Evolutionary conservation across 257 asterid species (phyloP).

Genomic region (Voacanga thouarsii): DNA sequence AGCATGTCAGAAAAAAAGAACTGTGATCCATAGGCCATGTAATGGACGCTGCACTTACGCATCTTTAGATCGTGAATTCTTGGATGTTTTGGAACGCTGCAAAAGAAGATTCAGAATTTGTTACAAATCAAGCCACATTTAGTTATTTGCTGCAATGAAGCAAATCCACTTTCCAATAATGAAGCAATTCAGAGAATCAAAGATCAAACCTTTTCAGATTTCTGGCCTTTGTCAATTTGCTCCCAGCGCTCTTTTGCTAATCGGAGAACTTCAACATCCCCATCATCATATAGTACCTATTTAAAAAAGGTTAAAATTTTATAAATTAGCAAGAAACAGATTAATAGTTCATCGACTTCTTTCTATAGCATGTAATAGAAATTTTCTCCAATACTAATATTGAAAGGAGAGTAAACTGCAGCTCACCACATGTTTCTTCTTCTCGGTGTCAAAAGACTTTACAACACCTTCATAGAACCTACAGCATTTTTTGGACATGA

Average conservation of each 20-base stretch:
- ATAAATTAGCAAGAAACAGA: neutral
- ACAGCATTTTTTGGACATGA: slow-evolving; percentile 9
- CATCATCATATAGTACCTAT: slow-evolving; percentile 54
- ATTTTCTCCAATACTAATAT: slow-evolving; percentile 3
- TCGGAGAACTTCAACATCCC: slow-evolving; percentile 56
- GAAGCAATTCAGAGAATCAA: neutral
- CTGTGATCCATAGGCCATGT: slow-evolving; percentile 9
- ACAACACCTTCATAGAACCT: slow-evolving; percentile 91
- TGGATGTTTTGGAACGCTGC: slow-evolving; percentile 63
- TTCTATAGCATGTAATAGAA: slow-evolving; percentile 1
- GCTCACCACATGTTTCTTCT: slow-evolving; percentile 88
- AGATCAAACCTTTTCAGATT: slow-evolving; percentile 41
- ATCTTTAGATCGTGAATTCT: slow-evolving; percentile 43
- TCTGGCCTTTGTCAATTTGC: slow-evolving; percentile 28
- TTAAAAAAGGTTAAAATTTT: too few species aligned
- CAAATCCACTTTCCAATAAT: neutral
- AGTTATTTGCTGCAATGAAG: neutral
- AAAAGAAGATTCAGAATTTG: slow-evolving; percentile 20
- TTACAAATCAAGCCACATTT: slow-evolving; percentile 13
- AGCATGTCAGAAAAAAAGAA: neutral
- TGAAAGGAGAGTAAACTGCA: slow-evolving; percentile 20
- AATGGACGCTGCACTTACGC: slow-evolving; percentile 49
- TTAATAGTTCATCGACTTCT: neutral
- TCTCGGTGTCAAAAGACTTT: slow-evolving; percentile 78
- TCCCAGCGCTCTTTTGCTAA: slow-evolving; percentile 56